Base-by-base conservation (phyloP, 345 rosid genomes). In the Garcia nutans region DNA sequence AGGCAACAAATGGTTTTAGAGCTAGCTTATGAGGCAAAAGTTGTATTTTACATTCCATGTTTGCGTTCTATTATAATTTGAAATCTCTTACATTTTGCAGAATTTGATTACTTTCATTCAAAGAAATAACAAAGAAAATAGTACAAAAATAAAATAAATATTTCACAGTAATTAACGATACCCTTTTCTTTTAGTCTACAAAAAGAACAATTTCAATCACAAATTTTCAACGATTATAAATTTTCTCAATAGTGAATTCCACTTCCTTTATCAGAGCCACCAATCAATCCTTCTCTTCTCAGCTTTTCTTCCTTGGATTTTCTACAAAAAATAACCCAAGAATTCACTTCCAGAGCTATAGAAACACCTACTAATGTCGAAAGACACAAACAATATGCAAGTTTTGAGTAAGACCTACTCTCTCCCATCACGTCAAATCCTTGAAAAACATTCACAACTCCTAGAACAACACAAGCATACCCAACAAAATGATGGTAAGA, bases 401-500 rank as follows among this genome's bases (percentile, higher is more conserved):
- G 77, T 82, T 92, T 93, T 0, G 89, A 92, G 10, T 84, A 90
- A 0, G 99, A 96, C 41, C 90, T 75, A 62, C 92, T 82, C 65
- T 84, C 91, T 47, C 93, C 97, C 88, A 96, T 88, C 3, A 92
- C 98, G 49, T 93, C 97, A 16, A 93, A 92, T 49, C 99, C 99
- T 64, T 96, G 97, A 68, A 93, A 93, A 70, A 96, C 98, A 83
- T 96, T 93, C 81, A 96, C 98, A n/a, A 96, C 90, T 0, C 99
- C 98, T 28, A 93, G 50, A 60, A 96, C 97, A 45, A 96, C 97
- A 19, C 98, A 92, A 8, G 86, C 88, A 28, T 96, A 92, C 81
- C 99, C 98, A 0, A 96, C 98, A 78, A 93, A 89, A 82, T 96
- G 98, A 83, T 96, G 97, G 83, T 96, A 96, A 1, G 97, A 92